Base-by-base conservation (phyloP, 1,284 basidiomycete species). In the Papiliotrema nemorosa region DNA sequence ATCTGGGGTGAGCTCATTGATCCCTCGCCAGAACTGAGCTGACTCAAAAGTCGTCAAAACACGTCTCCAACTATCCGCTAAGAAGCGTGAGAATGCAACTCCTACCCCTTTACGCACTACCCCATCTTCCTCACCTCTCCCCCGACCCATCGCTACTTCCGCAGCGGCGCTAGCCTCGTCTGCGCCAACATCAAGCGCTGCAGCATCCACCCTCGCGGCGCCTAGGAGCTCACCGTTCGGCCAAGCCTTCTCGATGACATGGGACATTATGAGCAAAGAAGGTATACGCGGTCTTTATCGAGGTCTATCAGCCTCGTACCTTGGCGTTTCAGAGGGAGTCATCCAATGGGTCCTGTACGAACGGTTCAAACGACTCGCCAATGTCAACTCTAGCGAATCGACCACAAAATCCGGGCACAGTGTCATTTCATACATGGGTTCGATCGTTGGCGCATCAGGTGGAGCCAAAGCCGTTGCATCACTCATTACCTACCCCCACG, bases 261-360 rank as follows among this genome's bases (percentile, higher is more conserved):
- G 78, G 64, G 75, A 83, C 58, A 97, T 97, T 44, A 67, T 89
- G 54, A 78, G 81, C 37, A 80, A 86, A 55, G 90, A 97, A 70
- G 96, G 96, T 0, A 60, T 94, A 3, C 77, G 79, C 14, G 96
- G 94, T 0, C 87, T 97, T 59, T 98, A 99, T 76, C 90, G 91
- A 72, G 96, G 96, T 3, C 77, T 99, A 41, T 90, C 86, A 57
- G 96, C 96, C 44, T 91, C 87, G 61, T 93, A 97, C 73, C 80
- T 99, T 16, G 96, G 96, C 27, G 94, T 97, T 6, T 89, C 91
- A 16, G 96, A 99, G 73, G 88, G 88, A 3, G 93, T 93, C 20
- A 97, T 98, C 50, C 94, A 97, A 64, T 99, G 96, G 96, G 88
- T 89, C 20, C 77, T 99, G 12, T 98, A 99, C 72, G 96, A 98